Percentiles rank a stretch among this genome's conserved stretches.
These are phyloP conservation scores for Neurospora africana DNA, from an alignment of 495 filamentous ascomycete genomes.

Conservation along the genomic window DNA sequence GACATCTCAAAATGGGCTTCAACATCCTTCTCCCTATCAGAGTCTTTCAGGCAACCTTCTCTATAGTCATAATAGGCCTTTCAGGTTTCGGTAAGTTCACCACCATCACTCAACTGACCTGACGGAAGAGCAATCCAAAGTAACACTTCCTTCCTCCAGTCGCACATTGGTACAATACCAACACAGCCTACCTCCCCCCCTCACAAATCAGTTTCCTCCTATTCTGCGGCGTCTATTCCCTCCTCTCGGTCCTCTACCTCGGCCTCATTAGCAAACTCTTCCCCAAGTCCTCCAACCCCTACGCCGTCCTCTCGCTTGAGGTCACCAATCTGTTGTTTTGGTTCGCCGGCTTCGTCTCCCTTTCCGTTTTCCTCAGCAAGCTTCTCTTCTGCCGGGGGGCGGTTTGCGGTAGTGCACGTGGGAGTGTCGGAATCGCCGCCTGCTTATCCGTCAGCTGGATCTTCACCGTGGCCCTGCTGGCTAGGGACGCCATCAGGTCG, in stretches of 20 bases:
- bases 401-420: constrained; percentile 39
- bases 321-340: constrained; percentile 64
- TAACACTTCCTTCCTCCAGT: constrained; percentile 23
- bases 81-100: constrained; percentile 55
- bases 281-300: constrained; percentile 41
- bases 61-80: constrained; percentile 55
- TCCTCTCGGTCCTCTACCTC: constrained; percentile 56
- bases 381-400: constrained; percentile 42
- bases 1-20: constrained; percentile 8
- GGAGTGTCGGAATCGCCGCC: constrained; percentile 37
- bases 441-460: constrained; percentile 35
- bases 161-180: constrained; percentile 40
- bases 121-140: background rate
- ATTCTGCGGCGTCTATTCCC: constrained; percentile 55
- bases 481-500: constrained; percentile 26
- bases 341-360: constrained; percentile 69
- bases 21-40: constrained; percentile 23
- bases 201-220: constrained; percentile 61
- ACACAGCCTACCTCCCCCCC: constrained; percentile 37
- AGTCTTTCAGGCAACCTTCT: constrained; percentile 48
- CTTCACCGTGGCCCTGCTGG: constrained; percentile 23
- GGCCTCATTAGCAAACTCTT: constrained; percentile 48
- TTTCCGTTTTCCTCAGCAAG: constrained; percentile 51
- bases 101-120: background rate
- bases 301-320: constrained; percentile 52